Evolutionary conservation across 179 eudicot genomes (phyloP).

Genomic region (Beta lomatogona): DNA sequence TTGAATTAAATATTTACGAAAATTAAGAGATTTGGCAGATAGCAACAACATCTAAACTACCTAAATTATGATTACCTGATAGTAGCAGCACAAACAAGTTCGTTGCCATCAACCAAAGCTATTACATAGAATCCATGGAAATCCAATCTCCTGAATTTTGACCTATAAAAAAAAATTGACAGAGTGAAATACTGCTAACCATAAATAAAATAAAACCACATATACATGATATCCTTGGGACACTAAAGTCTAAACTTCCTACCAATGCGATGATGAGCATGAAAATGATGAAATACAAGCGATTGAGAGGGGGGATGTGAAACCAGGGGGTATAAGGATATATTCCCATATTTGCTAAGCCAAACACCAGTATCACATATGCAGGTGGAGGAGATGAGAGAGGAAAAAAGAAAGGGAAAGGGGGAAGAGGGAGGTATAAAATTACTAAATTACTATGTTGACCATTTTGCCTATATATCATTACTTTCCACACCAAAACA

Average conservation of each 20-base stretch:
- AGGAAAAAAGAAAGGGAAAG: too few relatives aligned
- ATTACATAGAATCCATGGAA: constrained; percentile 56
- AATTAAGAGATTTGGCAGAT: neutral
- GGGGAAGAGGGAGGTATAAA: too few relatives aligned
- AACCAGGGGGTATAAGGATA: neutral
- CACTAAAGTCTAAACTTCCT: neutral
- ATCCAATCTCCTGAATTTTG: constrained; percentile 50
- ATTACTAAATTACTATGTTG: too few relatives aligned
- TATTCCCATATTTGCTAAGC: too few relatives aligned
- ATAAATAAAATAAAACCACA: neutral
- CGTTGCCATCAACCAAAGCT: constrained; percentile 40
- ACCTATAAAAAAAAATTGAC: constrained; percentile 29
- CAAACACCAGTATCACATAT: too few relatives aligned
- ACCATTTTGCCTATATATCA: neutral
- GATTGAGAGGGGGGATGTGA: too few relatives aligned
- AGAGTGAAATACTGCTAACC: neutral
- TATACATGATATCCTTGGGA: neutral
- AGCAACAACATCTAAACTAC: neutral
- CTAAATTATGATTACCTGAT: constrained; percentile 33
- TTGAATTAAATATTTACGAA: neutral
- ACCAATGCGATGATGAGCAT: neutral
- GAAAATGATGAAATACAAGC: too few relatives aligned
- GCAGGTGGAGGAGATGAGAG: too few relatives aligned
- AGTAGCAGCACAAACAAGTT: constrained; percentile 50
- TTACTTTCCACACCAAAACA: neutral